Percentiles rank a stretch among this genome's conserved stretches.
Conservation (phyloP, 768 basidiomycete genomes). For the Serendipita sp. region DNA sequence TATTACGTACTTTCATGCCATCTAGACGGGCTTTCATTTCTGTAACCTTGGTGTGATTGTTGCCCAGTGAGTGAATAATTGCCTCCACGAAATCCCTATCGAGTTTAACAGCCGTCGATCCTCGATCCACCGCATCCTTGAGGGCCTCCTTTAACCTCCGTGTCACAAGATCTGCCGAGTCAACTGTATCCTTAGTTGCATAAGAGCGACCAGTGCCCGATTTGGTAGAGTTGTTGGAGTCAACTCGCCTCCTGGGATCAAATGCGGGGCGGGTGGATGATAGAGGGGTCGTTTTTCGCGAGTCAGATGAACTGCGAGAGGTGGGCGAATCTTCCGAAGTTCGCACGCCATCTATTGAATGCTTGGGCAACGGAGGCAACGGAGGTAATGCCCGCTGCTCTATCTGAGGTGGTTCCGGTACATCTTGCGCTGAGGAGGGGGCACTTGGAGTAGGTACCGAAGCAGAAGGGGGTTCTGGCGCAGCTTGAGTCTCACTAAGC, state of each 20-base stretch:
- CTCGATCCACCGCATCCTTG: slow-evolving; percentile 41
- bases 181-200: slow-evolving; percentile 20
- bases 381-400: neutral
- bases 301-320: slow-evolving; percentile 29
- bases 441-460: neutral
- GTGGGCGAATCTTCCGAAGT: slow-evolving; percentile 33
- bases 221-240: slow-evolving; percentile 33
- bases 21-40: slow-evolving; percentile 67
- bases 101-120: slow-evolving; percentile 45
- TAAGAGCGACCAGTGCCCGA: slow-evolving; percentile 18
- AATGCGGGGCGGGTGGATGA: slow-evolving; percentile 9
- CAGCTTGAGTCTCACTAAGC: neutral
- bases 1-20: slow-evolving; percentile 64
- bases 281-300: slow-evolving; percentile 14
- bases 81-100: slow-evolving; percentile 61
- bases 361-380: neutral
- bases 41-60: slow-evolving; percentile 40
- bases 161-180: slow-evolving; percentile 26
- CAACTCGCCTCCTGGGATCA: neutral
- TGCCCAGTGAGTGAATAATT: slow-evolving; percentile 50
- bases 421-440: neutral
- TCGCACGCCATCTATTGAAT: slow-evolving; percentile 35
- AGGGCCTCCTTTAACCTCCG: slow-evolving; percentile 34
- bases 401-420: neutral
- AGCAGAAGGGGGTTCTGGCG: neutral